Percentiles rank a stretch among this genome's conserved stretches.
These are phyloP conservation scores for Rhizophora mangle DNA, from an alignment of 345 rosid species.

Conservation along the genomic window DNA sequence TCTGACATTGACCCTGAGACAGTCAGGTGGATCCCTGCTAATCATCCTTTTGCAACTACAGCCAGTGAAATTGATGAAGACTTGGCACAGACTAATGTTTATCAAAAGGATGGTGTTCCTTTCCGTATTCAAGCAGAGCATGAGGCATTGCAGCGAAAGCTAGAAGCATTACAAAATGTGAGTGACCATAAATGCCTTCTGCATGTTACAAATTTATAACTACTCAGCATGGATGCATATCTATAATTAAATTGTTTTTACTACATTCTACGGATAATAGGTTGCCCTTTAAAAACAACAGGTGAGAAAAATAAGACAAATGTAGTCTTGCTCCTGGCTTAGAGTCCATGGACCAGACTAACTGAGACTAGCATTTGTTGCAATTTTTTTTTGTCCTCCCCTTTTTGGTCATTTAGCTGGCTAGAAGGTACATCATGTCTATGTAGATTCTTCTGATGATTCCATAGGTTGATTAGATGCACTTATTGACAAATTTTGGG, in stretches of 20 bases:
- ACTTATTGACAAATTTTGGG: too few relatives aligned
- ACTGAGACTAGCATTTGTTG: too few relatives aligned
- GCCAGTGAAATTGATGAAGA: slow-evolving; percentile 80
- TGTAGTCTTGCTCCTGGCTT: too few relatives aligned
- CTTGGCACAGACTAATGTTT: slow-evolving; percentile 86
- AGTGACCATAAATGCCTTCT: slow-evolving; percentile 13
- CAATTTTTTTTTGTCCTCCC: too few relatives aligned
- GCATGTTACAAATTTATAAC: background rate
- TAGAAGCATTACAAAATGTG: slow-evolving; percentile 76
- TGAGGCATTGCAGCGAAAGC: slow-evolving; percentile 82
- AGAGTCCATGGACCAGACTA: too few relatives aligned
- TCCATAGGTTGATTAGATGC: too few relatives aligned
- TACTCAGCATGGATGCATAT: background rate
- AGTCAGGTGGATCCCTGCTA: slow-evolving; percentile 96
- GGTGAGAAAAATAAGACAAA: too few relatives aligned
- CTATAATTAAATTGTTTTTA: background rate
- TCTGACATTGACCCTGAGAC: slow-evolving; percentile 91
- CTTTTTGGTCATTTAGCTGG: too few relatives aligned
- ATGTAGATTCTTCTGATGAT: too few relatives aligned
- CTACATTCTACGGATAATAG: too few relatives aligned
- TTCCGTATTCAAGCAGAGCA: slow-evolving; percentile 91
- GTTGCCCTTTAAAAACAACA: too few relatives aligned
- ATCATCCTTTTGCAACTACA: slow-evolving; percentile 95
- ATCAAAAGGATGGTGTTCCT: slow-evolving; percentile 91
- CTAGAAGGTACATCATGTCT: too few relatives aligned